Conservation (phyloP, 176 grass and related monocot species). For the Panicum miliaceum region DNA sequence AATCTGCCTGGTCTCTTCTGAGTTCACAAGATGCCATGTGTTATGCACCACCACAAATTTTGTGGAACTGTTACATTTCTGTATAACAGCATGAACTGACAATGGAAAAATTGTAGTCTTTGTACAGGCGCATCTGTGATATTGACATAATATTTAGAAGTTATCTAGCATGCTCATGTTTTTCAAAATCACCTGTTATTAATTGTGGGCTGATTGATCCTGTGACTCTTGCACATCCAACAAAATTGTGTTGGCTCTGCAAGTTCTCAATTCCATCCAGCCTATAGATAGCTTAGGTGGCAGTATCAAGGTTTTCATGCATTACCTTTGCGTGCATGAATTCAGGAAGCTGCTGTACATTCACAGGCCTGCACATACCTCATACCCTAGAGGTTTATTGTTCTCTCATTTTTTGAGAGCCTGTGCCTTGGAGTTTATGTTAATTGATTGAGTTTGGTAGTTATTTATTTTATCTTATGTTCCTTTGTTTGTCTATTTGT, state of each 20-base stretch:
- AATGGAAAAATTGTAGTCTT: neutral
- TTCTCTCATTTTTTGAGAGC: neutral
- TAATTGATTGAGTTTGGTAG: neutral
- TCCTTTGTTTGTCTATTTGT: neutral
- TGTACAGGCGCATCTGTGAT: neutral
- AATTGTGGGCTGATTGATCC: conserved; percentile 54
- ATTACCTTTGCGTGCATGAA: conserved; percentile 48
- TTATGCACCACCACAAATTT: neutral
- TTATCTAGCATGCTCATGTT: neutral
- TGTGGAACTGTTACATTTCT: neutral
- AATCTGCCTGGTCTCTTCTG: neutral
- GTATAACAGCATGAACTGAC: neutral
- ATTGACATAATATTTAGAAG: conserved; percentile 8
- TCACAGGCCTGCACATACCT: neutral
- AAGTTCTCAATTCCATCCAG: conserved; percentile 72
- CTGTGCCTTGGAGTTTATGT: neutral
- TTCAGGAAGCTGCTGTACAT: conserved; percentile 68
- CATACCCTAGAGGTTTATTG: neutral
- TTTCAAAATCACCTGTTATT: neutral
- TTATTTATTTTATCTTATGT: neutral
- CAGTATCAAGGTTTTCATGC: conserved; percentile 65
- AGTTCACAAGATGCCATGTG: neutral
- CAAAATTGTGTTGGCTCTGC: conserved; percentile 32
- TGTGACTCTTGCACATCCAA: conserved; percentile 59
- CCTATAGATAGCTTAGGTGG: conserved; percentile 53